Base-by-base conservation (phyloP, 768 basidiomycete species). In the Mycena pura region DNA sequence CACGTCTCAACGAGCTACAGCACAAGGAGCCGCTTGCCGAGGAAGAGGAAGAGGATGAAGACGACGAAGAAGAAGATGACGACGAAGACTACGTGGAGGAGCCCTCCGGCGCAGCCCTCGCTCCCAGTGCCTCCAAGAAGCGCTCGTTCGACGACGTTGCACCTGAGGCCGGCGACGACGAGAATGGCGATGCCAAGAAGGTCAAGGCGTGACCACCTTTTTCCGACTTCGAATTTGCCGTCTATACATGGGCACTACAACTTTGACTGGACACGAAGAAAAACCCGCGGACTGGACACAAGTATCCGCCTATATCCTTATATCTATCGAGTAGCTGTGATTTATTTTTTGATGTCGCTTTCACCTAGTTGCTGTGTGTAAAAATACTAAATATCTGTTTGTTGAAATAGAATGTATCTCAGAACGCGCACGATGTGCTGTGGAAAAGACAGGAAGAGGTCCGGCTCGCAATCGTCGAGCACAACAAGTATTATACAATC, bases 121-220 rank as follows among this genome's bases (percentile, higher is more conserved):
- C 50, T 6, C 34, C 65, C 24, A 48, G 65, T 36, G 61, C 67
- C 24, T 29, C 67, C 24, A 73, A 78, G 70, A 81, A 81, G 67
- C 75, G 79, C 57, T 65, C 65, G 9, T 72, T 74, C 53, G 73
- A 76, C 17, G 74, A 80, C 28, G 68, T 74, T 19, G 68, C 40
- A 21, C 68, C 69, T 14, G 74, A 57, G 28, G 49, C 70, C 38
- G 70, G 63, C 27, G 72, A 68, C 25, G 74, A 70, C 8, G 73
- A 74, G 7, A 74, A 74, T 57, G 71, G 76, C 39, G 77, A 73
- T 50, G 63, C 70, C 34, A 80, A 82, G 74, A 80, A 80, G 67
- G 72, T 73, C 57, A 80, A 78, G 61, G 76, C 79, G 15, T 81
- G 70, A 73, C 58, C 29, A 7, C 48, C 21, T n/a, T 19, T 46